phyloP scores from a whole-genome alignment of 345 rosid species.

The Corymbia maculata region DNA sequence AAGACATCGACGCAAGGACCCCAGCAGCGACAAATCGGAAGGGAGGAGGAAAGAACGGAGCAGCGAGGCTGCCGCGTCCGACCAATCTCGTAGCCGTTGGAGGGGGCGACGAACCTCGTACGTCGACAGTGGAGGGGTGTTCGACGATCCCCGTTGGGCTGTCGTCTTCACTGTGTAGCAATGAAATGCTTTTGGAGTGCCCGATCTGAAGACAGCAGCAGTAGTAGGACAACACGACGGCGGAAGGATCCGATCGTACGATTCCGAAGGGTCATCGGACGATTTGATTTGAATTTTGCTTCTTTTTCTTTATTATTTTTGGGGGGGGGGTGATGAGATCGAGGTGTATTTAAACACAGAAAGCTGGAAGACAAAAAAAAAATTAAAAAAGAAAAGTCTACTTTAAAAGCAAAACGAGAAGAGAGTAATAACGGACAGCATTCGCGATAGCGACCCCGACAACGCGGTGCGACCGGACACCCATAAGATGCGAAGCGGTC shows the following conservation, averaged over 20 bases:
- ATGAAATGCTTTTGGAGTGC: background rate
- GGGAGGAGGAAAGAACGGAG: background rate
- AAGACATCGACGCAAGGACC: background rate
- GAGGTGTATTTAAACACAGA: background rate
- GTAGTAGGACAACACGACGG: background rate
- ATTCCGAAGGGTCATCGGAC: background rate
- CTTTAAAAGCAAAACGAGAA: background rate
- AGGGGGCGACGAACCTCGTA: background rate
- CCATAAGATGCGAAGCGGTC: background rate
- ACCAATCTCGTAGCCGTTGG: background rate
- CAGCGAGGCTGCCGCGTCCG: background rate
- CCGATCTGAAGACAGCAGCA: background rate
- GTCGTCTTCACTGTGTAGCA: background rate
- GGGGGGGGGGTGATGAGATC: background rate
- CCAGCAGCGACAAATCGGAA: background rate
- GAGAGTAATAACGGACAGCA: background rate
- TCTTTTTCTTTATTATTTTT: rapidly evolving
- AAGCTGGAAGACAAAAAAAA: background rate
- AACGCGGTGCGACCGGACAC: background rate
- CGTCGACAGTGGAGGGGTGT: background rate
- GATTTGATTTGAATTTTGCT: background rate
- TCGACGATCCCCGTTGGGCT: background rate
- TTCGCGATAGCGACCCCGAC: background rate
- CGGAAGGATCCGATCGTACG: background rate
- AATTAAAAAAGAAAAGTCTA: too few species aligned